phyloP scores from a whole-genome alignment of 805 yeast genomes.

The Wickerhamiella azymoides region DNA sequence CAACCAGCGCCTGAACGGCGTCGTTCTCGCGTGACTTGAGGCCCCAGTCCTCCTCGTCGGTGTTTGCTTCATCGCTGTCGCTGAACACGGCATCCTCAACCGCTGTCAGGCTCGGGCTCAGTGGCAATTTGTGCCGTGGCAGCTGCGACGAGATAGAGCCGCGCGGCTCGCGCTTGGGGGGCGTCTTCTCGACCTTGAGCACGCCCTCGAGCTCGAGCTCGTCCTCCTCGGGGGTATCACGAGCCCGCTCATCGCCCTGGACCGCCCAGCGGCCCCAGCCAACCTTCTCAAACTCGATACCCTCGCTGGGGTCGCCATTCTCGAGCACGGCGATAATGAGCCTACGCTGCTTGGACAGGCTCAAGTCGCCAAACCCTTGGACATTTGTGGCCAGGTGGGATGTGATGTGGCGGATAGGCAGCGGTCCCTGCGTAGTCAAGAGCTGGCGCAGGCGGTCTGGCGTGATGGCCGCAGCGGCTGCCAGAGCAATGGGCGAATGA shows the following conservation, averaged over 20 bases:
- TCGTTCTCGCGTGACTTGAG: constrained; percentile 54
- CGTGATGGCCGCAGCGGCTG: constrained; percentile 75
- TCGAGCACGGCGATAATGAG: constrained; percentile 83
- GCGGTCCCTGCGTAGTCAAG: constrained; percentile 62
- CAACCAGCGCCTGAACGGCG: constrained; percentile 56
- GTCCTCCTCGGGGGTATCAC: constrained; percentile 54
- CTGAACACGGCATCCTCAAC: constrained; percentile 16
- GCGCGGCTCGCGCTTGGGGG: constrained; percentile 10
- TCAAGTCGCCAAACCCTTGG: constrained; percentile 63
- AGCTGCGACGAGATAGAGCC: constrained; percentile 19
- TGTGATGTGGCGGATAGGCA: constrained; percentile 83
- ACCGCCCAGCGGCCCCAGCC: constrained; percentile 99
- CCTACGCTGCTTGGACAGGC: constrained; percentile 78
- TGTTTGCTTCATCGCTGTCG: constrained; percentile 34
- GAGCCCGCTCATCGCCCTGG: constrained; percentile 29
- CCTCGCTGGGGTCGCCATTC: constrained; percentile 39
- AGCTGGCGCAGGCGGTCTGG: constrained; percentile 61
- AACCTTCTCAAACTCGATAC: constrained; percentile 71
- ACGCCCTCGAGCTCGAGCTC: constrained; percentile 5
- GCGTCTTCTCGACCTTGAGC: neutral
- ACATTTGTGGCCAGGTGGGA: constrained; percentile 61
- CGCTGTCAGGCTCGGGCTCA: constrained; percentile 23
- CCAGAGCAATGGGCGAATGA: constrained; percentile 75
- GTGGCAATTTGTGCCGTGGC: constrained; percentile 22
- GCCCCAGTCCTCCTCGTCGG: constrained; percentile 97